Base-by-base conservation (phyloP, 352 stramenopile genomes). In the Globisporangium middletonii region DNA sequence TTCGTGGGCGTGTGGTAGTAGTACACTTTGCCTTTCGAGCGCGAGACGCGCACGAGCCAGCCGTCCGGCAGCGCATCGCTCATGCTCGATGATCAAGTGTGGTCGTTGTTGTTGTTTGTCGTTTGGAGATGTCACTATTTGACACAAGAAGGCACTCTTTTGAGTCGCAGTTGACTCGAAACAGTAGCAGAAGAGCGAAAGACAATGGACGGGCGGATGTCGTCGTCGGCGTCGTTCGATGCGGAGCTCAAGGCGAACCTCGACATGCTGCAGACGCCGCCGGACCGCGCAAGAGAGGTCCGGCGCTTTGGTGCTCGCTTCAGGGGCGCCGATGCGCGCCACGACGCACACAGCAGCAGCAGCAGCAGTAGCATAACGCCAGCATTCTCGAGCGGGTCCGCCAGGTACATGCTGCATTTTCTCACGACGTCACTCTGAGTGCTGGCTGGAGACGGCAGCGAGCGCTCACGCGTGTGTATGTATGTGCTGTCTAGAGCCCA, bases 21-120 rank as follows among this genome's bases (percentile, higher is more conserved):
- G 65, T 82, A 92, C 18, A 89, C 63, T 61, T 75, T 81, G 59
- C 71, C 61, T 54, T 90, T 92, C 43, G 79, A 82, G 18, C 77
- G 73, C 45, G 79, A 92, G 53, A 92, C 67, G 27, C 81, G 78
- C 48, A 92, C 66, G 23, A 74, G 59, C 81, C 81, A 89, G 18
- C 73, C 73, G 0, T 61, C 53, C 13, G 79, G 81, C 55, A 92
- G 64, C 55, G 64, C 11, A 16, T 42, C 26, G 47, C 62, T 59
- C 53, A 49, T 49, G 44, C 27, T 28, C 18, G 23, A 48, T 23
- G 23, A 23, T 23, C 23, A 23, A 23, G 23, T 23, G 23, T 23
- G n/a, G 23, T 26, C n/a, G 19, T 28, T n/a, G 44, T 30, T 49
- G 44, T 4, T 30, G 18, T 12, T 19, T 23, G 23, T 23, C 23